Evolutionary conservation across 495 filamentous ascomycete genomes (phyloP), one percentile per base, ranked within the genome.

Genomic region (Astrothelium subdiscretum): DNA sequence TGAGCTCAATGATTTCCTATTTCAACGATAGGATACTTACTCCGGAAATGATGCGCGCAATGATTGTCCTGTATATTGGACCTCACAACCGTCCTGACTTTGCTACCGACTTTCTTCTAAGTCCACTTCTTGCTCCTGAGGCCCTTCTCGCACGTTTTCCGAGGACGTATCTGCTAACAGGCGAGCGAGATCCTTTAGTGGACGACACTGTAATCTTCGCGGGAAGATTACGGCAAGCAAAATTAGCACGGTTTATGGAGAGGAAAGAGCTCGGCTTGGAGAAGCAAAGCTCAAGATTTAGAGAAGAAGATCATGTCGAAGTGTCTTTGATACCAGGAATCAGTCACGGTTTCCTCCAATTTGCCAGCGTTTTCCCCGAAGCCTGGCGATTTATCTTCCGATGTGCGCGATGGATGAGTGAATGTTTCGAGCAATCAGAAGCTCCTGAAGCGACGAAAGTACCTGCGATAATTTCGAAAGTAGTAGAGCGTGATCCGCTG

Each of bases 31-130:
- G 95, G 26, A 88, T 98, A 38, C 80, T 98, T 27, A 91, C 89
- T 0, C 95, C 94, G 0, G 95, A 97, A 72, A 95, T 98, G 90
- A 96, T 97, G 87, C 87, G 94, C 59, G 91, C 91, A 31, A 97
- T 98, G 94, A 94, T 98, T 62, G 96, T 98, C 72, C 81, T 98
- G 24, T 98, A 98, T 70, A 87, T 98, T 65, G 95, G 94, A 18
- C 92, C 92, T 0, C 85, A 96, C 70, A 87, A 91, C 75, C 85
- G 91, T 1, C 94, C 94, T 8, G 91, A 97, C 71, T 97, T 98
- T 75, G 81, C 81, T 31, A 91, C 88, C 11, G 95, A 98, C 72
- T 96, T 88, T 72, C 79, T 94, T 0, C 83, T 98, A 10, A 94
- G 86, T 0, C 95, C 94, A 1, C 85, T 97, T 20, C 80, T 96